These are phyloP conservation scores for Pseudogymnoascus sp. DNA, from an alignment of 2,329 filamentous ascomycete genomes.

Conservation along the genomic window DNA sequence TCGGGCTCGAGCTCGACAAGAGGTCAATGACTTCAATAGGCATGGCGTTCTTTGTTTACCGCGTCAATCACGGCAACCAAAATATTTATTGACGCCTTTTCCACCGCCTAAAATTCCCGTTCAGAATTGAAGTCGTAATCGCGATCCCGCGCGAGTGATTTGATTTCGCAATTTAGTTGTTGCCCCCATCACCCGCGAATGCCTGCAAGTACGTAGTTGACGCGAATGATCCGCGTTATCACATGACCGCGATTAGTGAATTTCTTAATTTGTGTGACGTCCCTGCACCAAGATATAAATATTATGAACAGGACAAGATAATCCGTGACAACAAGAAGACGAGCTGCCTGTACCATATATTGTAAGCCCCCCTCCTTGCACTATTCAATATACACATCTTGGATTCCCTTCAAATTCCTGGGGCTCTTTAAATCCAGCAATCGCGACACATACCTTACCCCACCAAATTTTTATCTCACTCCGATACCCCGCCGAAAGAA, in stretches of 20 bases:
- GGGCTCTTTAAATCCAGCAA: not conserved
- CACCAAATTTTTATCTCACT: not conserved
- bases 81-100: not conserved
- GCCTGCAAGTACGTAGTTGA: not conserved
- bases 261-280: slow-evolving; percentile 2
- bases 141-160: not conserved
- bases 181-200: not conserved
- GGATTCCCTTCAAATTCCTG: not conserved
- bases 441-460: not conserved
- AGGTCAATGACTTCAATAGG: slow-evolving; percentile 29
- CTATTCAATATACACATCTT: not conserved
- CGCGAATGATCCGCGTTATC: not conserved
- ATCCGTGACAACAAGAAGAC: not conserved
- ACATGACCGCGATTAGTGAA: not conserved
- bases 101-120: not conserved
- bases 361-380: not conserved
- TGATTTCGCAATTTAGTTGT: not conserved
- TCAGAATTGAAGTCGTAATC: not conserved
- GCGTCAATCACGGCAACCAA: not conserved
- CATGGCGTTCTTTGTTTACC: slow-evolving; percentile 20
- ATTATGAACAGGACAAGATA: not conserved
- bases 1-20: slow-evolving; percentile 14
- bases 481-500: not conserved
- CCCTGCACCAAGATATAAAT: not conserved
- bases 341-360: not conserved